A percentile compares a stretch with the other conserved stretches of the same genome.
Evolutionary conservation across 2,329 filamentous ascomycete species (phyloP).

Genomic region (Herpotrichia juniperi): DNA sequence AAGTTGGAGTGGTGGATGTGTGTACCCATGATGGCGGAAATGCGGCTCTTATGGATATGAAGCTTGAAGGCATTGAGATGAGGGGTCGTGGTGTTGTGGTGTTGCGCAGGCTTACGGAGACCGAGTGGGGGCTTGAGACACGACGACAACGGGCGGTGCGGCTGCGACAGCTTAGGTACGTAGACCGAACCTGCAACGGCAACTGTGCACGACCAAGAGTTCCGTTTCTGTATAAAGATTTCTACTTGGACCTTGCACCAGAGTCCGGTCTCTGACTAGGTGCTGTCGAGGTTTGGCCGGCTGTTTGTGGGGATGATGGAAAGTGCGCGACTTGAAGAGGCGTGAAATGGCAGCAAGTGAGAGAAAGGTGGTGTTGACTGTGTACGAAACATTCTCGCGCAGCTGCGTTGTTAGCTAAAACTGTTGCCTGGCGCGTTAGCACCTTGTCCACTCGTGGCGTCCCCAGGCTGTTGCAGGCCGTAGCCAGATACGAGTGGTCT

Average conservation of each 20-base stretch:
- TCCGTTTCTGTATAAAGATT: slow-evolving; percentile 1
- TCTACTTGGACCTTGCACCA: background rate
- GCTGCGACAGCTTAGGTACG: background rate
- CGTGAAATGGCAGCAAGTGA: background rate
- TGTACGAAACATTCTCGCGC: no score
- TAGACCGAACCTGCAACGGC: slow-evolving; percentile 2
- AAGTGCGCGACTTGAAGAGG: background rate
- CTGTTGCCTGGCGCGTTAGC: background rate
- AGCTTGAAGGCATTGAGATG: background rate
- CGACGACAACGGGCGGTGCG: background rate
- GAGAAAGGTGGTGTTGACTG: background rate
- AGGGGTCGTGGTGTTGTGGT: background rate
- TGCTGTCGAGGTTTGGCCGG: background rate
- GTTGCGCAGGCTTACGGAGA: slow-evolving; percentile 13
- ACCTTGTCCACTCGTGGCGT: background rate
- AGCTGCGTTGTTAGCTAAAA: background rate
- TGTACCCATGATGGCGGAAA: slow-evolving; percentile 1
- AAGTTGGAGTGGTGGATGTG: background rate
- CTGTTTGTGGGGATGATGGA: background rate
- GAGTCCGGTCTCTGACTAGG: background rate
- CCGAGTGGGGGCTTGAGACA: slow-evolving; percentile 11
- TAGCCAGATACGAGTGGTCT: background rate
- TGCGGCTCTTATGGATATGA: slow-evolving; percentile 6
- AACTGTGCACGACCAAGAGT: background rate
- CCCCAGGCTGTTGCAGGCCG: background rate